A percentile compares a stretch with the other conserved stretches of the same genome.
Evolutionary conservation across 495 filamentous ascomycete species (phyloP).

Genomic region (Clavariopsis aquatica): DNA sequence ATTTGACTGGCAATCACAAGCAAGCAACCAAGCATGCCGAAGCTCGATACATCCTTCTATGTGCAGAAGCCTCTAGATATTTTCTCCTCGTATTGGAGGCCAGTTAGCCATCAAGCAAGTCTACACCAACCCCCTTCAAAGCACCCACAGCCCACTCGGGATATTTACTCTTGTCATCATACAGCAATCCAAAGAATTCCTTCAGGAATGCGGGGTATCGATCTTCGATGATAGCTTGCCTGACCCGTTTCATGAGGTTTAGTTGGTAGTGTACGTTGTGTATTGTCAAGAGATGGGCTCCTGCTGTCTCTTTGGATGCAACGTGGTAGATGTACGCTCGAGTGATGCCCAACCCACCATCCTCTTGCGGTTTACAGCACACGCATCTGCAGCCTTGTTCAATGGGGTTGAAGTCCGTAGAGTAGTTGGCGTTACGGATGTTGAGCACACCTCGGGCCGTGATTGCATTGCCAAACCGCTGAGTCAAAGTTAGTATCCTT

Average conservation of each 20-base stretch:
- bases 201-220: constrained; percentile 75
- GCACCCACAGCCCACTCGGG: constrained; percentile 85
- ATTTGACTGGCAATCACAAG: too few species aligned
- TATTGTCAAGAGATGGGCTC: constrained; percentile 89
- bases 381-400: constrained; percentile 77
- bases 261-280: constrained; percentile 95
- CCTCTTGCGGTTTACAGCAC: constrained; percentile 67
- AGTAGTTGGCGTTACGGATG: constrained; percentile 72
- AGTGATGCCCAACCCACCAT: constrained; percentile 81
- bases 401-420: constrained; percentile 78
- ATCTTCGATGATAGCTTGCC: constrained; percentile 81
- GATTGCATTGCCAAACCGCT: constrained; percentile 90
- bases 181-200: constrained; percentile 72
- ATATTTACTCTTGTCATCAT: constrained; percentile 66
- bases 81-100: neutral
- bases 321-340: constrained; percentile 89
- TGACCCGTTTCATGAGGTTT: constrained; percentile 70
- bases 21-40: too few species aligned
- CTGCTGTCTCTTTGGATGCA: constrained; percentile 90
- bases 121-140: constrained; percentile 79
- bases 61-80: neutral
- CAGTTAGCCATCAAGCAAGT: constrained; percentile 58
- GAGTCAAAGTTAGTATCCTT: neutral
- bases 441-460: constrained; percentile 80
- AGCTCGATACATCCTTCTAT: neutral